Evolutionary conservation across 495 filamentous ascomycete genomes (phyloP), one percentile per base, ranked within the genome.

Genomic region (Melanomma pulvis-pyrius): DNA sequence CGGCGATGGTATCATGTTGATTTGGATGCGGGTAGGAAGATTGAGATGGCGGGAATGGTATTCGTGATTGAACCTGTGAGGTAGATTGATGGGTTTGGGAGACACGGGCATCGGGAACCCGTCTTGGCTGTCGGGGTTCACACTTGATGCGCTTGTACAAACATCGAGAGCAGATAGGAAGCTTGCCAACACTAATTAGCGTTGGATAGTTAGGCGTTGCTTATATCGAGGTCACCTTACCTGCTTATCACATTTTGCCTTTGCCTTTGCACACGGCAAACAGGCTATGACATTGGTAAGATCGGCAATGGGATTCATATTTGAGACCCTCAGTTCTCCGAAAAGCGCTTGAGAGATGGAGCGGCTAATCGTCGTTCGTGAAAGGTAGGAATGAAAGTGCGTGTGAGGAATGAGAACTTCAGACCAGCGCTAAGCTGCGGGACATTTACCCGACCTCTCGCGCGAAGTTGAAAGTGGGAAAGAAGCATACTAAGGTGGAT

Each of bases 241-340:
- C 44, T 47, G 15, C 49, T 52, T 52, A 21, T 52, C 49, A 29
- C 49, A 52, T 52, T 52, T 52, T 3, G 26, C 49, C 49, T 52
- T 52, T 3, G 49, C 49, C 26, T 29, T 52, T 9, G 49, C 49
- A 52, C 8, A 52, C 26, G 21, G 13, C 13, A 22, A 25, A 21
- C 49, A 52, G 11, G 49, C 49, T 24, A 52, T 26, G 21, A 52
- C 8, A 22, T 26, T 52, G 2, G 13, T 22, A 29, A 21, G 5
- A 52, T 52, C 15, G 21, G 17, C 21, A 47, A 15, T 22, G 6
- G 44, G 44, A n/a, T 22, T 17, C 44, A 47, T 6, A 15, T 34
- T 34, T 12, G n/a, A n/a, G n/a, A n/a, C n/a, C n/a, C n/a, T n/a
- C n/a, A n/a, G n/a, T n/a, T n/a, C n/a, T n/a, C n/a, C n/a, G n/a